These are phyloP conservation scores for Tephrocybe sp. DNA, from an alignment of 768 basidiomycete species.

Conservation along the genomic window DNA sequence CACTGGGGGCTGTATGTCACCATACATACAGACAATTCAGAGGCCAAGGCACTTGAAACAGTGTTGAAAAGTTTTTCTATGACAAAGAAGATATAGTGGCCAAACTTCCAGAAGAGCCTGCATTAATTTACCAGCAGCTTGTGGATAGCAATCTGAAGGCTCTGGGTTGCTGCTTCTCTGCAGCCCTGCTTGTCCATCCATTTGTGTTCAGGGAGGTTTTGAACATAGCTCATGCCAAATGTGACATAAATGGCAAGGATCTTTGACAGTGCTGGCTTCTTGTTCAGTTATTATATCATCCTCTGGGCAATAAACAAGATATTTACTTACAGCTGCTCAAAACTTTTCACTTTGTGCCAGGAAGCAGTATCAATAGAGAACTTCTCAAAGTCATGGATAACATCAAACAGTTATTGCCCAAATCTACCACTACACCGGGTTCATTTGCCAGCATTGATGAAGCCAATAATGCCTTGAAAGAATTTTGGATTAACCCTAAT, in stretches of 20 bases:
- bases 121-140: neutral
- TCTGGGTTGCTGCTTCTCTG: neutral
- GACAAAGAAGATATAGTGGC: neutral
- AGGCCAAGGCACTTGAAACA: neutral
- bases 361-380: neutral
- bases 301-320: neutral
- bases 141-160: neutral
- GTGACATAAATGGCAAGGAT: neutral
- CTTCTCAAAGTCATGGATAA: neutral
- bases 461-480: neutral
- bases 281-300: neutral
- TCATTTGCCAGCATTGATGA: neutral
- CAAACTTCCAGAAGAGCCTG: neutral
- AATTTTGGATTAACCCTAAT: neutral
- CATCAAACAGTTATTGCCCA: neutral
- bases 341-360: no score
- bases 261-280: conserved; percentile 2
- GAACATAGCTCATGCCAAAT: neutral
- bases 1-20: conserved; percentile 1
- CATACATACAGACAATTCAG: neutral
- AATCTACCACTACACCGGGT: neutral
- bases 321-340: neutral
- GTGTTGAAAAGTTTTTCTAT: neutral
- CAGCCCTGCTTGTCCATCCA: neutral
- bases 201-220: neutral